phyloP scores from a whole-genome alignment of 768 basidiomycete species.

The Pleurotus ostreatus region DNA sequence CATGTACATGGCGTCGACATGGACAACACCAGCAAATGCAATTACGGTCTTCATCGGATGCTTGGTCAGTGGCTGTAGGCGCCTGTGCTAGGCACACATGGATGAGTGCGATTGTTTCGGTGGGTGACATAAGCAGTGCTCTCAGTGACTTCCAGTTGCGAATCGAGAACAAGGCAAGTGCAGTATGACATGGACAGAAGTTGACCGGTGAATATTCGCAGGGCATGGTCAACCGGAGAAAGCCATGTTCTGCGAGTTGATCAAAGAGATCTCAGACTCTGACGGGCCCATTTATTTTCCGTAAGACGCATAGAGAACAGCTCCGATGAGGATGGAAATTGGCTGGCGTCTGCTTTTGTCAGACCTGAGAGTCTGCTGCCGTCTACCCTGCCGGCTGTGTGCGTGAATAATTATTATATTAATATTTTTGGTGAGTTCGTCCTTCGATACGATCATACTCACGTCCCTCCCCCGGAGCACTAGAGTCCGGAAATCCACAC shows the following conservation, averaged over 20 bases:
- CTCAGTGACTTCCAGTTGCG: too few species aligned
- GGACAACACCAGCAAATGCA: too few species aligned
- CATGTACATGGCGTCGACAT: too few species aligned
- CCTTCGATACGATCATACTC: background rate
- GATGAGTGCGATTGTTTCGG: conserved; percentile 18
- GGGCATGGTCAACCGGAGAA: conserved; percentile 2
- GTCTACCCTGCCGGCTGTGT: conserved; percentile 25
- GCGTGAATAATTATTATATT: conserved; percentile 26
- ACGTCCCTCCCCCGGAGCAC: background rate
- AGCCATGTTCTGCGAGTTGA: conserved; percentile 11
- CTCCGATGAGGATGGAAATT: conserved; percentile 38
- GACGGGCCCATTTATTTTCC: conserved; percentile 22
- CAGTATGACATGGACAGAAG: background rate
- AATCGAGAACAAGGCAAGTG: too few species aligned
- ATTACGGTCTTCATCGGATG: too few species aligned
- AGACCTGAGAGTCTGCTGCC: conserved; percentile 32
- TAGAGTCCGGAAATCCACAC: background rate
- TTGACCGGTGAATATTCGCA: conserved; percentile 7
- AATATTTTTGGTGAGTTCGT: conserved; percentile 17
- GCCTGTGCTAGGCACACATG: conserved; percentile 16
- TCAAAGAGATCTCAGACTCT: conserved; percentile 15
- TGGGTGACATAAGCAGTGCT: background rate
- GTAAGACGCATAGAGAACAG: conserved; percentile 25
- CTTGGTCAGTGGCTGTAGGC: too few species aligned
- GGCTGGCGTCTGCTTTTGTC: conserved; percentile 15